phyloP scores from a whole-genome alignment of 371 early-diverging fungal species.

The Mucor velutinosus region DNA sequence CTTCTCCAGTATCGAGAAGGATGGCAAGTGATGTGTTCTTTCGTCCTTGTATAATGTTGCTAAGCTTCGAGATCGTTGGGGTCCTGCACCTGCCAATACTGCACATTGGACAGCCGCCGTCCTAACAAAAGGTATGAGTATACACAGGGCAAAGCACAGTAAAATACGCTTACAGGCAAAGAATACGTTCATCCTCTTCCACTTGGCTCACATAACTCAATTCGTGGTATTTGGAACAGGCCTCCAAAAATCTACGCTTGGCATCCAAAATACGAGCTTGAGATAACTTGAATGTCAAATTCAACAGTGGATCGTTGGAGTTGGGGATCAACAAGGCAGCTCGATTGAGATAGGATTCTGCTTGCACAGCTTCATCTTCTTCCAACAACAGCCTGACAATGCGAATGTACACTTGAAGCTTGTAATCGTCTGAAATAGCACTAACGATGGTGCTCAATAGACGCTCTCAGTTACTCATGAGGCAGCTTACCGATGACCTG shows the following conservation, averaged over 20 bases:
- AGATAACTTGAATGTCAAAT: conserved; percentile 68
- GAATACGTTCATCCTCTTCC: conserved; percentile 66
- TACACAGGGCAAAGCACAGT: neutral
- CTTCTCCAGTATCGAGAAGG: conserved; percentile 82
- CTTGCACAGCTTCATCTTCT: conserved; percentile 80
- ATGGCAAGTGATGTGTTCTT: conserved; percentile 68
- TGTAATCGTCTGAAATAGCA: conserved; percentile 75
- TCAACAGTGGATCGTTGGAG: conserved; percentile 52
- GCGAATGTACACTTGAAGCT: conserved; percentile 79
- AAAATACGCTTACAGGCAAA: conserved; percentile 59
- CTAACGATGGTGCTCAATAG: conserved; percentile 26
- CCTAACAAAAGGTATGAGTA: conserved; percentile 27
- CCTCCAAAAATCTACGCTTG: conserved; percentile 85
- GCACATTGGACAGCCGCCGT: conserved; percentile 79
- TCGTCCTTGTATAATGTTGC: conserved; percentile 94
- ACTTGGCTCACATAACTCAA: conserved; percentile 73
- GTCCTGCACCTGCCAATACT: conserved; percentile 91
- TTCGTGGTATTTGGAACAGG: conserved; percentile 83
- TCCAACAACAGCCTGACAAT: conserved; percentile 84
- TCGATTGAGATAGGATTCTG: conserved; percentile 83
- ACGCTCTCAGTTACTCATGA: neutral
- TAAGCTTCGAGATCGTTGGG: conserved; percentile 83
- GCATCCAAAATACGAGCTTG: conserved; percentile 89
- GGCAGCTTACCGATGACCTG: conserved; percentile 73
- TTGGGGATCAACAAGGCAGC: conserved; percentile 72